Evolutionary conservation across 2,329 filamentous ascomycete species (phyloP).

Genomic region (Ophiocordyceps australis): DNA sequence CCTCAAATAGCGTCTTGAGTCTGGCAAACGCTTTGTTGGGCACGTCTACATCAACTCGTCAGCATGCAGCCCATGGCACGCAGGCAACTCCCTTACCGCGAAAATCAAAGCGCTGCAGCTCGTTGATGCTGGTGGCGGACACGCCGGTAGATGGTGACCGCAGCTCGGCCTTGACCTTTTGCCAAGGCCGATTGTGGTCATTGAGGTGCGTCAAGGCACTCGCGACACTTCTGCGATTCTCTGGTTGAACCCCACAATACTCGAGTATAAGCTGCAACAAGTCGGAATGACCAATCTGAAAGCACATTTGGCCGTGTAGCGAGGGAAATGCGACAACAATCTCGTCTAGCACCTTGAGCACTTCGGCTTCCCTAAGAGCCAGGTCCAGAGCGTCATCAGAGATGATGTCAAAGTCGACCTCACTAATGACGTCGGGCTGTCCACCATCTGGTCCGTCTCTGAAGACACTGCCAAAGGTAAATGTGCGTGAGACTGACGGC

Average conservation of each 20-base stretch:
- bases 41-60: slow-evolving; percentile 20
- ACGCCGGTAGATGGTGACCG: slow-evolving; percentile 67
- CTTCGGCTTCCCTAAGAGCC: slow-evolving; percentile 80
- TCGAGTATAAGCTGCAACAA: slow-evolving; percentile 80
- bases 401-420: slow-evolving; percentile 95
- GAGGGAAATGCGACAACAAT: slow-evolving; percentile 67
- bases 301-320: slow-evolving; percentile 60
- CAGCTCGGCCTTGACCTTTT: slow-evolving; percentile 66
- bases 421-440: slow-evolving; percentile 66
- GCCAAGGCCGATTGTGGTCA: slow-evolving; percentile 62
- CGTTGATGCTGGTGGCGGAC: slow-evolving; percentile 77
- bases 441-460: slow-evolving; percentile 62
- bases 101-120: slow-evolving; percentile 82
- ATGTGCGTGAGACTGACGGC: slow-evolving; percentile 52
- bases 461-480: slow-evolving; percentile 77
- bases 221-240: slow-evolving; percentile 49
- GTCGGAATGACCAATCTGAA: slow-evolving; percentile 78
- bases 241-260: slow-evolving; percentile 59
- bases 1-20: slow-evolving; percentile 41
- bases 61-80: slow-evolving; percentile 4
- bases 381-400: slow-evolving; percentile 66
- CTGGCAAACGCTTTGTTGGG: slow-evolving; percentile 37
- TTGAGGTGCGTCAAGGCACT: slow-evolving; percentile 82
- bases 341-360: slow-evolving; percentile 87
- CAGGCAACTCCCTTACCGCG: slow-evolving; percentile 35